Percentiles rank a stretch among this genome's conserved stretches.
Evolutionary conservation across 208 protist genomes (phyloP).

Genomic region (Acanthamoeba castellanii): DNA sequence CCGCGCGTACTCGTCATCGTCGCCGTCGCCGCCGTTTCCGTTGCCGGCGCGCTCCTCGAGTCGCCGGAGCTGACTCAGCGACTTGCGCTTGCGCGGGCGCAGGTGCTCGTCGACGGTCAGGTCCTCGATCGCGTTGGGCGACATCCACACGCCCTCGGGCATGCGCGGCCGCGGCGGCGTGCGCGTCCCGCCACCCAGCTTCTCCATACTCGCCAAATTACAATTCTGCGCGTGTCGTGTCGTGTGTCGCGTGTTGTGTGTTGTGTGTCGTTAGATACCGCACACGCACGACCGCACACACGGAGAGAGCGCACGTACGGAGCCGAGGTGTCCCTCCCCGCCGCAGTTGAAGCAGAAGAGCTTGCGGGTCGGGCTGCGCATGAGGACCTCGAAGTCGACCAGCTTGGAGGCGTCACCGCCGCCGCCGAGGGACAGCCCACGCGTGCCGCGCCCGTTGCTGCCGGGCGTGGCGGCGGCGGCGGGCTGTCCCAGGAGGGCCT

Average conservation of each 20-base stretch:
- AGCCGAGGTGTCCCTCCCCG: neutral
- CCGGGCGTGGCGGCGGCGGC: no score
- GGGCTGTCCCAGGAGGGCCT: no score
- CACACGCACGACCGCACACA: no score
- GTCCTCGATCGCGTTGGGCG: neutral
- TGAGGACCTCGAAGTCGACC: neutral
- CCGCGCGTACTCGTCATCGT: neutral
- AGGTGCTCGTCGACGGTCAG: neutral
- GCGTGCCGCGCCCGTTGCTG: no score
- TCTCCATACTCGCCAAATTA: neutral
- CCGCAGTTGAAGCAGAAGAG: neutral
- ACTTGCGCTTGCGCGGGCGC: neutral
- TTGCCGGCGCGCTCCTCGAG: neutral
- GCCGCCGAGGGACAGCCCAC: neutral
- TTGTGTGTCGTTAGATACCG: no score
- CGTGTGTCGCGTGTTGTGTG: no score
- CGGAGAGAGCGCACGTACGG: no score
- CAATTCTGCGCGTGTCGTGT: no score
- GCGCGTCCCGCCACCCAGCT: constrained; percentile 7
- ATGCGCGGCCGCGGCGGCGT: neutral
- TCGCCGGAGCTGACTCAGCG: neutral
- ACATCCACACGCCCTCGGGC: neutral
- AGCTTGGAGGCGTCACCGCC: neutral
- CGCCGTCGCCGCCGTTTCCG: no score
- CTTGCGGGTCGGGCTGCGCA: neutral